These are phyloP conservation scores for Microdochium bolleyi DNA, from an alignment of 2,329 filamentous ascomycete species.

Conservation along the genomic window DNA sequence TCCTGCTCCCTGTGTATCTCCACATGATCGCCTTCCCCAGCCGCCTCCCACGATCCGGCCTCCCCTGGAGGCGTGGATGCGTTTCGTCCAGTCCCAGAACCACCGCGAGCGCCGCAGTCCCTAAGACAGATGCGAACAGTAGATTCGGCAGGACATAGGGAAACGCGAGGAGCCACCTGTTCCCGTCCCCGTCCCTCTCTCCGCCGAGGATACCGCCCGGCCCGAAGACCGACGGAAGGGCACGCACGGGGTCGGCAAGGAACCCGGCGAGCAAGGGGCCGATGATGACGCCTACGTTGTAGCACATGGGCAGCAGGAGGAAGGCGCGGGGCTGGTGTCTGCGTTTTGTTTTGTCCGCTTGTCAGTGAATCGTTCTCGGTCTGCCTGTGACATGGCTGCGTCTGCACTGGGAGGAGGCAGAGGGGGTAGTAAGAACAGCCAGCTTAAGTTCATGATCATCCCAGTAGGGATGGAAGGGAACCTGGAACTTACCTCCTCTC, in stretches of 20 bases:
- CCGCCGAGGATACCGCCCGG: constrained; percentile 32
- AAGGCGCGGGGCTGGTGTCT: constrained; percentile 35
- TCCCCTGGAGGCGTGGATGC: background rate
- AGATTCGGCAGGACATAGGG: constrained; percentile 49
- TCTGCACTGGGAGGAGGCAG: too few relatives aligned
- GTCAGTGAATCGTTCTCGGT: too few relatives aligned
- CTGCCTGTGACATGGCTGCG: too few relatives aligned
- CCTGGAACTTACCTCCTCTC: constrained; percentile 34
- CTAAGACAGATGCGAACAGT: constrained; percentile 28
- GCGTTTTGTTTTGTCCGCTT: constrained; percentile 3
- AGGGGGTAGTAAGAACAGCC: too few relatives aligned
- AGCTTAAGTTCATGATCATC: too few relatives aligned
- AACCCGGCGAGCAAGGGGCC: constrained; percentile 43
- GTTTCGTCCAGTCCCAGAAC: constrained; percentile 31
- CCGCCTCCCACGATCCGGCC: too few relatives aligned
- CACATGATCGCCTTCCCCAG: too few relatives aligned
- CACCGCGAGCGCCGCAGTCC: constrained; percentile 23
- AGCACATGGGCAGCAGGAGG: constrained; percentile 54
- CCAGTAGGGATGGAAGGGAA: too few relatives aligned
- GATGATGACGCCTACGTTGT: constrained; percentile 59
- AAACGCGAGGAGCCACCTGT: constrained; percentile 16
- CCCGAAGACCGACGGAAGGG: constrained; percentile 37
- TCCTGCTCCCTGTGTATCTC: too few relatives aligned
- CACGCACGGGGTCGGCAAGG: constrained; percentile 34
- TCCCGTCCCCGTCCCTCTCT: too few relatives aligned